These are phyloP conservation scores for Leccinum subrobustum DNA, from an alignment of 1,284 basidiomycete species.

Conservation along the genomic window DNA sequence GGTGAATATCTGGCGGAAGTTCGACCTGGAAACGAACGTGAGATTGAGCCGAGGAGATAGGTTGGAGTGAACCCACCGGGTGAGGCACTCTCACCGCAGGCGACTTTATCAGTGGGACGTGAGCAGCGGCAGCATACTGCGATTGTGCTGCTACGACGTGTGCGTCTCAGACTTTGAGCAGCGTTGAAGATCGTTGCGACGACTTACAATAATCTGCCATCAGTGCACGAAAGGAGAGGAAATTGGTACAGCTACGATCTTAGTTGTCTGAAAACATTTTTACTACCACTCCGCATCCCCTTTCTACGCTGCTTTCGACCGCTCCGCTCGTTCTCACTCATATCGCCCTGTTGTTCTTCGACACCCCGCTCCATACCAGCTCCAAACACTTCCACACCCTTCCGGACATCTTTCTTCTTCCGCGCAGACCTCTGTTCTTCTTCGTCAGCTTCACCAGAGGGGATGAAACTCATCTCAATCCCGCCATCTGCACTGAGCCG, in stretches of 20 bases:
- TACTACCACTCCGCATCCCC: conserved; percentile 81
- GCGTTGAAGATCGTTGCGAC: background rate
- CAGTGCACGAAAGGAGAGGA: background rate
- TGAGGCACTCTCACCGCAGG: conserved; percentile 85
- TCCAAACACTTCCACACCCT: conserved; percentile 78
- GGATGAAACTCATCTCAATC: conserved; percentile 69
- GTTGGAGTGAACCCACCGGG: conserved; percentile 50
- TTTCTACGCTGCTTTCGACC: conserved; percentile 73
- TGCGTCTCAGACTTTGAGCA: background rate
- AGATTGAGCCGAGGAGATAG: background rate
- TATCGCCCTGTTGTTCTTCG: conserved; percentile 43
- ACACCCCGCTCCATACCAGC: conserved; percentile 82
- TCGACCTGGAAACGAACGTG: conserved; percentile 54
- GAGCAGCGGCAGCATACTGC: conserved; percentile 74
- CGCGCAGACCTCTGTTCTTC: conserved; percentile 15
- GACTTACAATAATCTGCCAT: conserved; percentile 28
- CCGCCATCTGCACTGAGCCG: conserved; percentile 44
- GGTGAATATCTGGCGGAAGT: conserved; percentile 87
- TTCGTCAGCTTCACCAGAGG: conserved; percentile 39
- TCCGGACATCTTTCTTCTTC: conserved; percentile 43
- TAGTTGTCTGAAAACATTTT: conserved; percentile 69
- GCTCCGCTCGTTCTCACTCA: conserved; percentile 57
- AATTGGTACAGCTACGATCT: conserved; percentile 12
- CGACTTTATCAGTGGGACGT: conserved; percentile 86
- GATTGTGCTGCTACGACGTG: conserved; percentile 26